A percentile compares a stretch with the other conserved stretches of the same genome.
Evolutionary conservation across 2,329 filamentous ascomycete genomes (phyloP).

Genomic region (Alternaria dauci): DNA sequence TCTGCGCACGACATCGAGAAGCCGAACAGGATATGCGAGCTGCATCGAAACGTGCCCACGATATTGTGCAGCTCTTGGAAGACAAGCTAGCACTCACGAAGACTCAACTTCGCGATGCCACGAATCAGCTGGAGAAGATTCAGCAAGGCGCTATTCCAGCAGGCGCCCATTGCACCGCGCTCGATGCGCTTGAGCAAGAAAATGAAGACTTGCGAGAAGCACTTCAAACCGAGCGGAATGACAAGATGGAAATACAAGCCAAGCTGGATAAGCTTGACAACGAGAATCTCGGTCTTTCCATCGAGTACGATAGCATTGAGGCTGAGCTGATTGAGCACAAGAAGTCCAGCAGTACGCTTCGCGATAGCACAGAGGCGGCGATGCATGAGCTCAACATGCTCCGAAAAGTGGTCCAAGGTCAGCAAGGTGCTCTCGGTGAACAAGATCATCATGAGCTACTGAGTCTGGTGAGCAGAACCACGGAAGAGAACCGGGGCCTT

Average conservation of each 20-base stretch:
- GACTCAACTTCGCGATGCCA: neutral
- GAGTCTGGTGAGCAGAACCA: neutral
- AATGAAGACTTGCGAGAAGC: neutral
- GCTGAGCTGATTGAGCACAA: neutral
- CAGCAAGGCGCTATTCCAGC: neutral
- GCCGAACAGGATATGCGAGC: neutral
- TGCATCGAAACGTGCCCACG: neutral
- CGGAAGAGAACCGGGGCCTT: neutral
- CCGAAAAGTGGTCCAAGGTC: neutral
- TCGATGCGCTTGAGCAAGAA: neutral
- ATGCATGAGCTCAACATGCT: conserved; percentile 5
- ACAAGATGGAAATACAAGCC: neutral
- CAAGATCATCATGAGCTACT: neutral
- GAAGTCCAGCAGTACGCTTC: neutral
- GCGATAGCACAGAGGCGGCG: neutral
- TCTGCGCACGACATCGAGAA: neutral
- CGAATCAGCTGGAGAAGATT: neutral
- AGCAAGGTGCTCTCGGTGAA: neutral
- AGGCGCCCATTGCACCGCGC: neutral
- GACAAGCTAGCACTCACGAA: neutral
- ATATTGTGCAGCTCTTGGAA: neutral
- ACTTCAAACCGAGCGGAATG: neutral
- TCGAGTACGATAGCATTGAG: neutral
- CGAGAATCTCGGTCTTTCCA: neutral
- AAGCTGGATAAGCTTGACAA: neutral